phyloP scores from a whole-genome alignment of 2,329 filamentous ascomycete species.

The Neospermospora avenae region DNA sequence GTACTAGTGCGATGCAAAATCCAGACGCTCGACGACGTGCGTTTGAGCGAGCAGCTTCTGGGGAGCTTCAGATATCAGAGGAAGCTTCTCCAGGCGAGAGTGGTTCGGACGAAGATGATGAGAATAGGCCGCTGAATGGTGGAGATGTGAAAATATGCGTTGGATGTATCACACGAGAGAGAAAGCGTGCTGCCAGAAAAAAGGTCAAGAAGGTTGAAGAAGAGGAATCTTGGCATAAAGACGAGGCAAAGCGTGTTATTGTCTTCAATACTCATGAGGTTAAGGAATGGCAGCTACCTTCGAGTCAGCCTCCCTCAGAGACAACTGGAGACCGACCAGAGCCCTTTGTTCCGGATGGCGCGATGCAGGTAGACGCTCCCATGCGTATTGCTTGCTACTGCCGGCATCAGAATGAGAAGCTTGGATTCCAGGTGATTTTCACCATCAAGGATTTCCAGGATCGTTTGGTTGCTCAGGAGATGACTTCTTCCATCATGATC shows the following conservation, averaged over 20 bases:
- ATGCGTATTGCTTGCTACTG: conserved; percentile 99
- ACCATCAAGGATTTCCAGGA: conserved; percentile 82
- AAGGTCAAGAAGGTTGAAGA: conserved; percentile 92
- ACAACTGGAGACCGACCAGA: conserved; percentile 44
- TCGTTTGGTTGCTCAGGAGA: conserved; percentile 75
- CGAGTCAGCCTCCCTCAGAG: conserved; percentile 48
- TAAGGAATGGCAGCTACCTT: conserved; percentile 73
- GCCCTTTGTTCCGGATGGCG: conserved; percentile 50
- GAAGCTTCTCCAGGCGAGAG: conserved; percentile 19
- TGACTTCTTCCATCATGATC: conserved; percentile 89
- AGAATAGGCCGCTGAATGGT: conserved; percentile 74
- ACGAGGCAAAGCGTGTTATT: conserved; percentile 77
- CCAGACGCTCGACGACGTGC: conserved; percentile 64
- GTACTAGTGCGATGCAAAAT: conserved; percentile 86
- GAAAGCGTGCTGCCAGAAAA: conserved; percentile 86
- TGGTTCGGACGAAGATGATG: conserved; percentile 42
- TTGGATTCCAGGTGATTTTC: conserved; percentile 90
- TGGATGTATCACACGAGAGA: conserved; percentile 88
- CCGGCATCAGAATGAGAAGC: conserved; percentile 89
- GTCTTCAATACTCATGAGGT: conserved; percentile 90
- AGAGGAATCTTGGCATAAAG: conserved; percentile 79
- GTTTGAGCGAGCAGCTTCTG: conserved; percentile 40
- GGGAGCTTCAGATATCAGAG: conserved; percentile 22
- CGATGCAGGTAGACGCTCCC: conserved; percentile 76
- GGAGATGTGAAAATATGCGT: conserved; percentile 91